These are phyloP conservation scores for Phaffia tasmanica DNA, from an alignment of 768 basidiomycete species.

Conservation along the genomic window DNA sequence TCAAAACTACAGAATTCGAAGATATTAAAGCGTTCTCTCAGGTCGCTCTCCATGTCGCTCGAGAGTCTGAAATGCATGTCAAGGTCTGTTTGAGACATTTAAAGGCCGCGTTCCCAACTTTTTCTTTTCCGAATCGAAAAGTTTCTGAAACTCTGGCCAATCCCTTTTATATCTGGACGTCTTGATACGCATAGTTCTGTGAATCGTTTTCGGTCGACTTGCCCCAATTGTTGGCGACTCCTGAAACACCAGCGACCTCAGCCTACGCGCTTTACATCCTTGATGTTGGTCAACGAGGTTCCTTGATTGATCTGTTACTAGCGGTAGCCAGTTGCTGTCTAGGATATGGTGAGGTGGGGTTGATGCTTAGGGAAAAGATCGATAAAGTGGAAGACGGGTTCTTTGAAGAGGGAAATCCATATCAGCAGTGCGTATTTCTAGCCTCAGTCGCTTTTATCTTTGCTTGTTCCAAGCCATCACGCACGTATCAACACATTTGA, in stretches of 20 bases:
- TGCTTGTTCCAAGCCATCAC: background rate
- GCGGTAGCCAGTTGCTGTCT: constrained; percentile 74
- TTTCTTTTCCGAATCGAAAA: too few relatives aligned
- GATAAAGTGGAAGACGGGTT: constrained; percentile 47
- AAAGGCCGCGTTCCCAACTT: background rate
- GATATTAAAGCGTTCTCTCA: constrained; percentile 54
- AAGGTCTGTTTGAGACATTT: constrained; percentile 30
- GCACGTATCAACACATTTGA: too few relatives aligned
- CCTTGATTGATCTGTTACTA: constrained; percentile 60
- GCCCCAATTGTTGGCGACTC: constrained; percentile 51
- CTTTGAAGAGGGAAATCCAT: constrained; percentile 57
- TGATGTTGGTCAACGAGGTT: constrained; percentile 67
- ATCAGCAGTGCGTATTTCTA: constrained; percentile 39
- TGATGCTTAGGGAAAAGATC: constrained; percentile 61
- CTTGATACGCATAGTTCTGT: constrained; percentile 45
- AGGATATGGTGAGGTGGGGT: constrained; percentile 84
- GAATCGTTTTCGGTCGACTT: constrained; percentile 55
- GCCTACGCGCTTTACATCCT: constrained; percentile 87
- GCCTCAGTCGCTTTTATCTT: background rate
- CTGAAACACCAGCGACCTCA: constrained; percentile 59
- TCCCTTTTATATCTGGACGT: background rate
- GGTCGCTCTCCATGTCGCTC: constrained; percentile 53
- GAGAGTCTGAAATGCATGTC: constrained; percentile 63
- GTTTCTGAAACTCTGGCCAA: background rate
- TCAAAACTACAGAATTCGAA: constrained; percentile 58